Evolutionary conservation across 441 rosid genomes (phyloP).

Genomic region (Melastoma candidum): DNA sequence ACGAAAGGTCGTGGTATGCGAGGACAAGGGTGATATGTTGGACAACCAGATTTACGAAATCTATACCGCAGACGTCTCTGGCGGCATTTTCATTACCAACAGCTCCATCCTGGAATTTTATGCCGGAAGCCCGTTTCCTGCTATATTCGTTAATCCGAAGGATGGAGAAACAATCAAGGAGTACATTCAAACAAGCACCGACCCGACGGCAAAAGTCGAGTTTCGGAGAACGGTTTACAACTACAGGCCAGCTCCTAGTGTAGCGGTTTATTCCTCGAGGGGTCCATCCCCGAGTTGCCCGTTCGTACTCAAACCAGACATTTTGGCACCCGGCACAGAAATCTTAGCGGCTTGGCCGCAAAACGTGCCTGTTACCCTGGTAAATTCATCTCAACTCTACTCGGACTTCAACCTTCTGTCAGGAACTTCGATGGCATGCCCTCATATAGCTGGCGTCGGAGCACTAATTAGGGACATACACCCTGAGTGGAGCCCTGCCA

Average conservation of each 20-base stretch:
- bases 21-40: constrained; percentile 23
- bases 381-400: no score
- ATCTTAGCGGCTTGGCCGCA: constrained; percentile 30
- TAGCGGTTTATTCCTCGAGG: constrained; percentile 26
- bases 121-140: constrained; percentile 18
- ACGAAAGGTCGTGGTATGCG: no score
- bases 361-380: background rate
- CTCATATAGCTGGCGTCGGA: constrained; percentile 31
- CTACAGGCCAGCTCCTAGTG: constrained; percentile 22
- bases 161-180: constrained; percentile 16
- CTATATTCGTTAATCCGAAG: constrained; percentile 15
- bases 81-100: constrained; percentile 30
- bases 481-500: constrained; percentile 38
- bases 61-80: constrained; percentile 10
- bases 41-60: constrained; percentile 17
- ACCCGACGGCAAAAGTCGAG: constrained; percentile 21
- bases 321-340: constrained; percentile 26
- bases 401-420: constrained; percentile 26
- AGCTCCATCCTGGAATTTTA: constrained; percentile 3
- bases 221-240: constrained; percentile 19
- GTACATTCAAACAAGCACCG: constrained; percentile 15
- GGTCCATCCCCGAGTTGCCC: constrained; percentile 34
- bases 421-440: constrained; percentile 42
- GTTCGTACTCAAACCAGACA: constrained; percentile 28
- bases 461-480: constrained; percentile 28